A percentile compares a stretch with the other conserved stretches of the same genome.
Conservation (phyloP, 2,329 filamentous ascomycete species). For the Aspergillus proliferans region DNA sequence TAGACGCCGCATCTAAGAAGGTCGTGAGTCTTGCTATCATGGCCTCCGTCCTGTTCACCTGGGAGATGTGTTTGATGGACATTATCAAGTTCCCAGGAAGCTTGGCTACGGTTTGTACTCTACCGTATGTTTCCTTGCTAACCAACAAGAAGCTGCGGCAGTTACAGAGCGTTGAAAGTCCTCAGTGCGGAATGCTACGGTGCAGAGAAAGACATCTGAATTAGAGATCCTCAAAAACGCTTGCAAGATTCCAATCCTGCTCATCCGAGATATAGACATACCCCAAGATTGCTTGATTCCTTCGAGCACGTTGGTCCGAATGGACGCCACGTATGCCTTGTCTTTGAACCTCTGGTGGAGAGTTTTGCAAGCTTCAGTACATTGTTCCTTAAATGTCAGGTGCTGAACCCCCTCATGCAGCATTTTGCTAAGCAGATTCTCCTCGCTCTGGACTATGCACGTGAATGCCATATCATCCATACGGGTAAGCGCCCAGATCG, state of each 20-base stretch:
- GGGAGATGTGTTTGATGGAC: conserved; percentile 3
- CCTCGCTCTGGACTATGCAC: conserved; percentile 21
- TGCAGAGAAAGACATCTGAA: conserved; percentile 16
- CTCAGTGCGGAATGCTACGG: conserved; percentile 22
- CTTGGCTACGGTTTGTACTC: conserved; percentile 4
- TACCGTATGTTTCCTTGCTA: not conserved
- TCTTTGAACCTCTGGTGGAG: conserved; percentile 21
- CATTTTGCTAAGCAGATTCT: conserved; percentile 18
- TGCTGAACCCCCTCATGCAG: conserved; percentile 18
- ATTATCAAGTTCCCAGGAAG: conserved; percentile 3
- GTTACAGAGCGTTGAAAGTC: conserved; percentile 7
- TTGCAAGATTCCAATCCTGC: conserved; percentile 5
- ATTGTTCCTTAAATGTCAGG: conserved; percentile 14
- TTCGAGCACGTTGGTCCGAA: conserved; percentile 22
- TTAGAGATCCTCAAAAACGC: conserved; percentile 15
- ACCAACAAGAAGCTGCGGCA: not conserved
- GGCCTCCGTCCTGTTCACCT: conserved; percentile 5
- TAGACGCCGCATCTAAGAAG: not conserved
- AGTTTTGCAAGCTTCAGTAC: conserved; percentile 17
- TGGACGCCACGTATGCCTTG: conserved; percentile 23
- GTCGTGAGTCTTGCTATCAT: not conserved
- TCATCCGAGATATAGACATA: conserved; percentile 15
- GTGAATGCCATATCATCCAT: conserved; percentile 20
- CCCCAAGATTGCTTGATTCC: conserved; percentile 15
- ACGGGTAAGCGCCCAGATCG: conserved; percentile 13